A percentile compares a stretch with the other conserved stretches of the same genome.
Conservation (phyloP, 495 filamentous ascomycete species). For the Choiromyces venosus region DNA sequence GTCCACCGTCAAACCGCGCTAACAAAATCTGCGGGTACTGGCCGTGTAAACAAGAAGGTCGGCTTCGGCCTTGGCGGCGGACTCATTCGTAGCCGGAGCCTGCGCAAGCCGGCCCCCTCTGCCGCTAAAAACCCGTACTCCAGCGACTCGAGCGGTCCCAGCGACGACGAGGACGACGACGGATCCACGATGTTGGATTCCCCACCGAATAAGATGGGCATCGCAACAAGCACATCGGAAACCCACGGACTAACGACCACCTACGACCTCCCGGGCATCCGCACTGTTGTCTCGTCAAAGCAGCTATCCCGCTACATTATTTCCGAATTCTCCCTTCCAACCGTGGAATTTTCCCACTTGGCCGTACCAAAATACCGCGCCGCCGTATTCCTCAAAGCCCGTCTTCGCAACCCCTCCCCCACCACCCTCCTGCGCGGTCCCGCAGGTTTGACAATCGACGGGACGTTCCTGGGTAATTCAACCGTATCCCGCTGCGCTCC, state of each 20-base stretch:
- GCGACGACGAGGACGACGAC: constrained; percentile 6
- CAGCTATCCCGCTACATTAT: constrained; percentile 48
- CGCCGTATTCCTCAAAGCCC: constrained; percentile 61
- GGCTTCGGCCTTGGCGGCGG: background rate
- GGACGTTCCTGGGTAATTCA: constrained; percentile 60
- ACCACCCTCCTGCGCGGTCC: constrained; percentile 58
- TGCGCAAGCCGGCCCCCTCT: background rate
- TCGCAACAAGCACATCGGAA: constrained; percentile 17
- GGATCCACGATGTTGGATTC: constrained; percentile 5
- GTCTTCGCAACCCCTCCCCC: constrained; percentile 55
- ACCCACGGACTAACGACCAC: constrained; percentile 51
- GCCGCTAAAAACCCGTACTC: constrained; percentile 1
- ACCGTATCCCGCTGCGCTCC: constrained; percentile 53
- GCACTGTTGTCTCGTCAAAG: constrained; percentile 47
- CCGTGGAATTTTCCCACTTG: constrained; percentile 42
- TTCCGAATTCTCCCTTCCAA: constrained; percentile 44
- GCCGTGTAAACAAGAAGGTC: background rate
- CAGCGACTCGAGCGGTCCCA: constrained; percentile 11
- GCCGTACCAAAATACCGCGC: constrained; percentile 62
- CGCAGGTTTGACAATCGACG: constrained; percentile 62
- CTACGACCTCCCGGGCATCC: constrained; percentile 51
- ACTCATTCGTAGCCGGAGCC: background rate
- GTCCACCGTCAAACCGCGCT: background rate
- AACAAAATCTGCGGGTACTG: background rate
- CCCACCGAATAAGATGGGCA: constrained; percentile 18